Evolutionary conservation across 176 grass and related monocot species (phyloP), one percentile per base, ranked within the genome.

Genomic region (Tillandsia fasciculata): DNA sequence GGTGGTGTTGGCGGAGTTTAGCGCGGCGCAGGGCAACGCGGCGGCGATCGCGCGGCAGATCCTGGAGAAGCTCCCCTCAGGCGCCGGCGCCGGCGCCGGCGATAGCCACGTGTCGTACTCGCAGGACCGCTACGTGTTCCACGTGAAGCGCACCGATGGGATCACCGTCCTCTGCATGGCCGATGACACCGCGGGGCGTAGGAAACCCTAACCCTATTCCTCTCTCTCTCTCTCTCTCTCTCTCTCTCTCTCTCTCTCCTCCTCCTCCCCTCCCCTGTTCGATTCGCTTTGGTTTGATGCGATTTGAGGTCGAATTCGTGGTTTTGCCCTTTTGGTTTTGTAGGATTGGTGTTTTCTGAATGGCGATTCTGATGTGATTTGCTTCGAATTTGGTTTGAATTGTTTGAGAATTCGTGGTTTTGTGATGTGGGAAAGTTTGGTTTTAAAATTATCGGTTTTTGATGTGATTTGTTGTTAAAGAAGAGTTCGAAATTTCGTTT

Each of bases 91-190:
- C 20, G 20, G 20, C 20, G 79, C 48, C 63, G 81, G 85, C 56
- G 94, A 99, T 75, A 90, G 87, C 84, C 87, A 99, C 72, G 87
- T 93, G 75, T 99, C 94, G 79, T 99, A 93, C 84, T 90, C 94
- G 59, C 94, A 90, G 89, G 94, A 99, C 71, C 87, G 87, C 13
- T 88, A 90, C 70, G 77, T 88, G 50, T 99, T 99, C 81, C 90
- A 99, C 74, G 94, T 85, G 82, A 99, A 99, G 82, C 87, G 87
- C 65, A 90, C 90, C 77, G 94, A 99, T 76, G 94, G 90, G 12
- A 81, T 99, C 87, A 99, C 94, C 69, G 82, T 86, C n/a, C 94
- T 99, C 11, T 99, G 94, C 84, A 90, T 93, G 89, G 94, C 94
- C 78, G 94, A 99, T 76, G 94, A 99, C 74, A 73, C 84, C 9